Conservation (phyloP, 2,329 filamentous ascomycete genomes). For the Colletotrichum coccodes region DNA sequence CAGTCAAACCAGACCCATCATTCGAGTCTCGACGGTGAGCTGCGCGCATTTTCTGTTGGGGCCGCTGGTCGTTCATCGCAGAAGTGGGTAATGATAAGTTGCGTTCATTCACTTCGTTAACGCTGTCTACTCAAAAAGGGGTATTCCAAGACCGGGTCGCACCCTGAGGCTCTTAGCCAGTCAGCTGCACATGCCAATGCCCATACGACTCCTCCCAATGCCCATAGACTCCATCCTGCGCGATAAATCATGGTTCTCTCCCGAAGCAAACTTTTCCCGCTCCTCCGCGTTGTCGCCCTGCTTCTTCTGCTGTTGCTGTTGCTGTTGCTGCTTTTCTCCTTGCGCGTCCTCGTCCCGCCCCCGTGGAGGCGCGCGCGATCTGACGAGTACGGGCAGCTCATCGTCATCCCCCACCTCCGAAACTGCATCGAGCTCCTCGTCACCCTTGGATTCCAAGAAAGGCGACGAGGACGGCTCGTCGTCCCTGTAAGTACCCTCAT, state of each 20-base stretch:
- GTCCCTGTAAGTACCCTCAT: constrained; percentile 7
- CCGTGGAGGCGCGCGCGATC: constrained; percentile 10
- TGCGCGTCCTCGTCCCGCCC: not conserved
- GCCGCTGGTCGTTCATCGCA: too few species aligned
- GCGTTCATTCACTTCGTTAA: not conserved
- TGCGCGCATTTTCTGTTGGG: not conserved
- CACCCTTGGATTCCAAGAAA: constrained; percentile 31
- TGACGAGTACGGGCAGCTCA: constrained; percentile 19
- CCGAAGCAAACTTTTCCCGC: constrained; percentile 25
- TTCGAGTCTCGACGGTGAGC: too few species aligned
- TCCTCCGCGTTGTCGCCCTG: not conserved
- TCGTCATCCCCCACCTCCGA: constrained; percentile 41
- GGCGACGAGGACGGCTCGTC: constrained; percentile 30
- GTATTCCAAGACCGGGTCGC: constrained; percentile 16
- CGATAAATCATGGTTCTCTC: constrained; percentile 35
- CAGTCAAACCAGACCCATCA: not conserved
- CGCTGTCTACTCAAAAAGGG: constrained; percentile 8
- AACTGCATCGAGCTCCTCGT: constrained; percentile 41
- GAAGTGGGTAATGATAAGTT: too few species aligned
- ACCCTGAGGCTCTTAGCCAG: constrained; percentile 9
- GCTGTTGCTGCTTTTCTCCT: not conserved
- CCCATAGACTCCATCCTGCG: constrained; percentile 45
- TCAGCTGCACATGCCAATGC: constrained; percentile 36
- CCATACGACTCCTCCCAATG: constrained; percentile 39
- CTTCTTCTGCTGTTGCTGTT: not conserved